phyloP scores from a whole-genome alignment of 2,329 filamentous ascomycete genomes.

The Cladosporium phlei region DNA sequence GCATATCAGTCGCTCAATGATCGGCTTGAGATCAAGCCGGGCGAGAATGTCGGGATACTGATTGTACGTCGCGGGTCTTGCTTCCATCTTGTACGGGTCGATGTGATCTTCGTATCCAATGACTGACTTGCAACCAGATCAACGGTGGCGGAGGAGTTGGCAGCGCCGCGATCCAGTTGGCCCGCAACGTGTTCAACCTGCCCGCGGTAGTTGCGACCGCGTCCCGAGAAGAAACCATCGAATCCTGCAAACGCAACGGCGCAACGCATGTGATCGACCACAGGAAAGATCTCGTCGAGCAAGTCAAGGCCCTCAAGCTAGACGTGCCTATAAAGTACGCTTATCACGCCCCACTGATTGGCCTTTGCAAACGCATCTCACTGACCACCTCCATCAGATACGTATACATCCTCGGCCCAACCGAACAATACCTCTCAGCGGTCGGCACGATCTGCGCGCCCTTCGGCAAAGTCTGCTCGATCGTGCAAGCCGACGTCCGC shows the following conservation, averaged over 20 bases:
- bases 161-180: conserved; percentile 43
- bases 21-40: conserved; percentile 37
- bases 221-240: conserved; percentile 39
- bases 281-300: conserved; percentile 35
- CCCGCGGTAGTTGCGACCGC: conserved; percentile 44
- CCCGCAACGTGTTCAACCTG: conserved; percentile 35
- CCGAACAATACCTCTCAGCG: conserved; percentile 39
- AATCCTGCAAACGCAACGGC: conserved; percentile 35
- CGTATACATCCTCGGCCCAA: conserved; percentile 40
- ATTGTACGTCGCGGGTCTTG: too few relatives aligned
- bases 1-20: conserved; percentile 43
- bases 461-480: conserved; percentile 44
- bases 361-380: too few relatives aligned
- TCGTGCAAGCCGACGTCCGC: conserved; percentile 40
- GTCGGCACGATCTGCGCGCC: conserved; percentile 38
- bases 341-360: too few relatives aligned
- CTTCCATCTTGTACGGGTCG: too few relatives aligned
- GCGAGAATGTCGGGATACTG: conserved; percentile 30
- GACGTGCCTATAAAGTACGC: too few relatives aligned
- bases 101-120: too few relatives aligned
- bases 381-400: conserved; percentile 39
- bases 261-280: conserved; percentile 44
- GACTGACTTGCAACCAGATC: too few relatives aligned
- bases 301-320: conserved; percentile 32
- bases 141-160: conserved; percentile 46